Conservation (phyloP, 345 rosid genomes). For the Eucalyptus coolabah region DNA sequence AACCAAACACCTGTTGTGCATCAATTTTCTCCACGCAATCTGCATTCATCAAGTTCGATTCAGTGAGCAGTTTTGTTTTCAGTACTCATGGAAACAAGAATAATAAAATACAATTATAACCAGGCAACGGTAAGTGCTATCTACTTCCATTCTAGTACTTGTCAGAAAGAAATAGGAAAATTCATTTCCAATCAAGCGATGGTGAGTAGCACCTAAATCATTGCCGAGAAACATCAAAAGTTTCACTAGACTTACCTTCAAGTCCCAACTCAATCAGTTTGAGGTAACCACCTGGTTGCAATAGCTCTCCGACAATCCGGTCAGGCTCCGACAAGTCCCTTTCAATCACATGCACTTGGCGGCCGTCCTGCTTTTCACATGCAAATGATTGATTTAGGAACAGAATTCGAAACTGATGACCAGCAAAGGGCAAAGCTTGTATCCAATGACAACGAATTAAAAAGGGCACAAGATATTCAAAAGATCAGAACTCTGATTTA, state of each 20-base stretch:
- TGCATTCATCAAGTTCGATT: not conserved
- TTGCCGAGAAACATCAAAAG: not conserved
- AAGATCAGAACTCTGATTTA: not conserved
- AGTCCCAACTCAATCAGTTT: conserved; percentile 12
- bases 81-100: not conserved
- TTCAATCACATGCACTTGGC: not conserved
- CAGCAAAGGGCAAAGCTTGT: not conserved
- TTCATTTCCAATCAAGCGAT: not conserved
- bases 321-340: not conserved
- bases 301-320: conserved; percentile 3
- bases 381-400: not conserved
- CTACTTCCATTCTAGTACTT: not conserved
- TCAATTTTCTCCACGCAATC: not conserved
- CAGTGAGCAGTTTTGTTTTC: not conserved
- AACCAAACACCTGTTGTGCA: not conserved
- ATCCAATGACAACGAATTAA: not conserved
- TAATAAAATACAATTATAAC: not conserved
- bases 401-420: not conserved
- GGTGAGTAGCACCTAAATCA: not conserved
- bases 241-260: not conserved
- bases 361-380: not conserved
- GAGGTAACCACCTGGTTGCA: conserved; percentile 10
- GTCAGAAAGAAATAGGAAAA: not conserved
- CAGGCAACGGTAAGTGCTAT: not conserved
- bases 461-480: not conserved